A percentile compares a stretch with the other conserved stretches of the same genome.
These are phyloP conservation scores for Fusarium papillatum DNA, from an alignment of 2,329 filamentous ascomycete genomes.

Conservation along the genomic window DNA sequence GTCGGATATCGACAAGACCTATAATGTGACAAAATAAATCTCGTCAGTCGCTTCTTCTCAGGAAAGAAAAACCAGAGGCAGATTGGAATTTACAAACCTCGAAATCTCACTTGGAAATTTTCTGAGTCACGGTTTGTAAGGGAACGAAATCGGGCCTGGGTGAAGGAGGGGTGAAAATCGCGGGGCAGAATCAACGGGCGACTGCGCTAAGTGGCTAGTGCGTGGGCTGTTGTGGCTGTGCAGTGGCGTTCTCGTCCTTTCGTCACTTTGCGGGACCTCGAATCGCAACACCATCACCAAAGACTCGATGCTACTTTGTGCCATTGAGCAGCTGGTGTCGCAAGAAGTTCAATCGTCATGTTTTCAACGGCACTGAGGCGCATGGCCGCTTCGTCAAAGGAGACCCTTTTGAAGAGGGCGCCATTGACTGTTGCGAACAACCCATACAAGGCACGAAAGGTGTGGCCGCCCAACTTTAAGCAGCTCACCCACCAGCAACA, in stretches of 20 bases:
- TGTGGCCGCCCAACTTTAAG: conserved; percentile 84
- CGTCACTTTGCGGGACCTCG: conserved; percentile 30
- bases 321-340: conserved; percentile 22
- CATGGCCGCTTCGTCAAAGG: conserved; percentile 49
- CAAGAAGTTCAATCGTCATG: conserved; percentile 43
- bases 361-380: conserved; percentile 51
- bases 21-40: neutral
- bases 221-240: conserved; percentile 36
- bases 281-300: conserved; percentile 14
- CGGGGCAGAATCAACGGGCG: conserved; percentile 46
- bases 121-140: conserved; percentile 49
- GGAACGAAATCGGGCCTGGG: conserved; percentile 33
- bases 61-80: neutral
- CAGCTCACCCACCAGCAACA: conserved; percentile 79
- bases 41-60: conserved; percentile 14
- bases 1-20: conserved; percentile 47
- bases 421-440: conserved; percentile 61
- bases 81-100: conserved; percentile 31
- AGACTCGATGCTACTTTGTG: conserved; percentile 16
- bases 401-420: conserved; percentile 42
- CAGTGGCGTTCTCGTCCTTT: conserved; percentile 31
- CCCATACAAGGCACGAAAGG: conserved; percentile 75
- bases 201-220: conserved; percentile 35
- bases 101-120: conserved; percentile 42
- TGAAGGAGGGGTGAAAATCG: conserved; percentile 53